Evolutionary conservation across 768 basidiomycete genomes (phyloP).

Genomic region (Mycena amicta): DNA sequence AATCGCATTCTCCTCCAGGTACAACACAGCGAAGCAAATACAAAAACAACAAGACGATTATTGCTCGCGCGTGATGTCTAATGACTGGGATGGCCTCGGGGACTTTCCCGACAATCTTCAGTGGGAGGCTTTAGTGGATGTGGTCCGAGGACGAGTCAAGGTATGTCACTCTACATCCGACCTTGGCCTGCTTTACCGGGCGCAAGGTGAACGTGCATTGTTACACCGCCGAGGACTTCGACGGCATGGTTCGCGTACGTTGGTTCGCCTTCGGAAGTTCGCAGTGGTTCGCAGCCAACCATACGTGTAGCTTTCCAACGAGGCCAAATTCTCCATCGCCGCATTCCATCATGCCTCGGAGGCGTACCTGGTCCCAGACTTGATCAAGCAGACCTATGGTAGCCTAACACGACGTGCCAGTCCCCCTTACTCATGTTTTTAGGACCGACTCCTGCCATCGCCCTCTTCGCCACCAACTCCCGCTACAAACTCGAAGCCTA

Average conservation of each 20-base stretch:
- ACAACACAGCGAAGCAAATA: slow-evolving; percentile 67
- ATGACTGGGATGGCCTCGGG: slow-evolving; percentile 51
- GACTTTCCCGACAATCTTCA: slow-evolving; percentile 72
- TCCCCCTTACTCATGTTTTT: neutral
- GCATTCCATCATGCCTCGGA: slow-evolving; percentile 82
- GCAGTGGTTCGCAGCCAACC: too few relatives aligned
- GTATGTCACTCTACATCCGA: slow-evolving; percentile 33
- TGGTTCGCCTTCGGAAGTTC: too few relatives aligned
- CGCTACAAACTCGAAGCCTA: slow-evolving; percentile 81
- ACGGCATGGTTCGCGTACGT: slow-evolving; percentile 72
- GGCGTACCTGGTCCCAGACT: slow-evolving; percentile 78
- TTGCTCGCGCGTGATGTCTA: slow-evolving; percentile 38
- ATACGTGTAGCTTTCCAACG: slow-evolving; percentile 67
- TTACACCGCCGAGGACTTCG: slow-evolving; percentile 64
- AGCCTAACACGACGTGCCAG: slow-evolving; percentile 22
- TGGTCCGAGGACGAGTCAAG: slow-evolving; percentile 77
- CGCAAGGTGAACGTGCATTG: slow-evolving; percentile 57
- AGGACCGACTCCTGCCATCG: slow-evolving; percentile 74
- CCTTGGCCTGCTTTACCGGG: neutral
- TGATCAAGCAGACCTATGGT: slow-evolving; percentile 73
- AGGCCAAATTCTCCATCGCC: slow-evolving; percentile 80
- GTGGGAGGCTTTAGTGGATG: slow-evolving; percentile 81
- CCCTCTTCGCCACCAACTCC: slow-evolving; percentile 66
- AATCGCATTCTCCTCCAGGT: slow-evolving; percentile 39
- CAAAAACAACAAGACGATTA: slow-evolving; percentile 70